These are phyloP conservation scores for Jacaranda copaia DNA, from an alignment of 257 asterid species.

Conservation along the genomic window DNA sequence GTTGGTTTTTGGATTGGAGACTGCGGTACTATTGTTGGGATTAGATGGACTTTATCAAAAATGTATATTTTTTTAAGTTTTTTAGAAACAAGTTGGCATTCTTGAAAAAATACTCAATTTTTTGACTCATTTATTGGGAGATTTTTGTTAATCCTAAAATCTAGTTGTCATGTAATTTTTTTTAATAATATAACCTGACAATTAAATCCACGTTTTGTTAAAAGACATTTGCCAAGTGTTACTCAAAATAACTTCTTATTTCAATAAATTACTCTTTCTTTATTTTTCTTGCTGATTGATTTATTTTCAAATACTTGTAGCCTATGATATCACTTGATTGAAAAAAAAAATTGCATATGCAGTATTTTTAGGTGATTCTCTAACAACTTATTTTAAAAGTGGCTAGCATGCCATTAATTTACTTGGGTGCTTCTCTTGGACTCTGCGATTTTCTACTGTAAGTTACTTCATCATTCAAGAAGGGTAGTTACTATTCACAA, in stretches of 20 bases:
- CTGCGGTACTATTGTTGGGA: not conserved
- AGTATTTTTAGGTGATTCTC: constrained; percentile 5
- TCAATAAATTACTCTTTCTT: not conserved
- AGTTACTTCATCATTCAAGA: constrained; percentile 41
- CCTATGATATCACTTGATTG: constrained; percentile 29
- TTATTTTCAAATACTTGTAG: no score
- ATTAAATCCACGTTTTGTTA: no score
- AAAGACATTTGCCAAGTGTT: no score
- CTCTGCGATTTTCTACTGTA: constrained; percentile 38
- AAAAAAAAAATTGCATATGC: constrained; percentile 21
- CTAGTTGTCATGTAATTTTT: no score
- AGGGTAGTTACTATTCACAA: constrained; percentile 42
- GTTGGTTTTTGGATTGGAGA: constrained; percentile 31
- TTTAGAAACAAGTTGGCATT: no score
- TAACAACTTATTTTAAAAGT: constrained; percentile 21
- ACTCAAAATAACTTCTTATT: no score
- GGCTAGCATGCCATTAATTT: constrained; percentile 32
- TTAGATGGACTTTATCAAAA: not conserved
- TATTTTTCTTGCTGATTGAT: no score
- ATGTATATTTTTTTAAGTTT: no score
- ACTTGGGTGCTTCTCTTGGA: constrained; percentile 25
- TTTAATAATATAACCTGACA: no score
- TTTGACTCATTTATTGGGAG: no score
- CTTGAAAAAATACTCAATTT: no score
- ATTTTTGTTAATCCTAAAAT: no score